A percentile compares a stretch with the other conserved stretches of the same genome.
phyloP scores from a whole-genome alignment of 2,329 filamentous ascomycete species.

The Grosmannia serpens region DNA sequence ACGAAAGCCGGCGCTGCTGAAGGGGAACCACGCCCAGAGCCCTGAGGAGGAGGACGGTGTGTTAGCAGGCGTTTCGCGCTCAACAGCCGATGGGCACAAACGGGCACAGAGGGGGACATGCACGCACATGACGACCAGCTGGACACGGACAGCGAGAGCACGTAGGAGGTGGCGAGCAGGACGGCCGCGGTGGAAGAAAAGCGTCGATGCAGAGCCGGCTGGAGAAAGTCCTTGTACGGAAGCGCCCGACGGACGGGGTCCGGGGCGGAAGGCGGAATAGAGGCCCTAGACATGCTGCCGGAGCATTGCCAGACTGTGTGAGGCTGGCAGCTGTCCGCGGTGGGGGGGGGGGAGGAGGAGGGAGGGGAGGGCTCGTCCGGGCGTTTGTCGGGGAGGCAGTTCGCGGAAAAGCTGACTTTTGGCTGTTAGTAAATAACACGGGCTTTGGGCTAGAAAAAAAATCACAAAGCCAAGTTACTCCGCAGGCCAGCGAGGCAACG shows the following conservation, averaged over 20 bases:
- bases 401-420: background rate
- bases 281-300: conserved; percentile 34
- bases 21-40: conserved; percentile 77
- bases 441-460: background rate
- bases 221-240: conserved; percentile 80
- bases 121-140: conserved; percentile 57
- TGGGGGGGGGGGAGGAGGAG: background rate
- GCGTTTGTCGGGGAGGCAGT: too few relatives aligned
- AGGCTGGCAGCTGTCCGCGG: too few relatives aligned
- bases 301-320: background rate
- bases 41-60: conserved; percentile 32
- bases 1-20: conserved; percentile 65
- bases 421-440: background rate
- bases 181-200: conserved; percentile 69
- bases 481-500: too few relatives aligned
- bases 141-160: conserved; percentile 58
- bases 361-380: background rate
- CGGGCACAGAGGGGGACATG: background rate
- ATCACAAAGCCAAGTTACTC: too few relatives aligned
- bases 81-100: background rate
- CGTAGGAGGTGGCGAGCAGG: conserved; percentile 60
- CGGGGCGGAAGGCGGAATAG: conserved; percentile 4
- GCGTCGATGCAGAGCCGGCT: conserved; percentile 74
- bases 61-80: too few relatives aligned
- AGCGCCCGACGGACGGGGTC: conserved; percentile 38